A percentile compares a stretch with the other conserved stretches of the same genome.
phyloP scores from a whole-genome alignment of 2,329 filamentous ascomycete genomes.

The Scedosporium dehoogii region DNA sequence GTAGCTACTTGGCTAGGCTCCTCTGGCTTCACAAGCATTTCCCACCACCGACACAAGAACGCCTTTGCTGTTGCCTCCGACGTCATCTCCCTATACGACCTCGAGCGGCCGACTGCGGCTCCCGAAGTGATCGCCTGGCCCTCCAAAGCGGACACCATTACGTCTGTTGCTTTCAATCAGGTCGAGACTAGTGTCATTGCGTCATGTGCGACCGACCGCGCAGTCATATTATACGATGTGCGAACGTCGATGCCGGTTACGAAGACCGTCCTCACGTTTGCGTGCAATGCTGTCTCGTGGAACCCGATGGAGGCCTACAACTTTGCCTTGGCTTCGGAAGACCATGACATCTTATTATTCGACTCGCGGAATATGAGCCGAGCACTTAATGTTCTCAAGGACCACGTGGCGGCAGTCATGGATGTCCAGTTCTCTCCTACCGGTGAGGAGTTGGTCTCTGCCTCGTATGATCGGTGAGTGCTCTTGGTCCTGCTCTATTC shows the following conservation, averaged over 20 bases:
- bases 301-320: slow-evolving; percentile 98
- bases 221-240: slow-evolving; percentile 83
- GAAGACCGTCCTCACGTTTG: slow-evolving; percentile 71
- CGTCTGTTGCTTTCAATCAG: slow-evolving; percentile 79
- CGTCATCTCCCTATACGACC: slow-evolving; percentile 79
- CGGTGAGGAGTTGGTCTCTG: slow-evolving; percentile 84
- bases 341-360: slow-evolving; percentile 82
- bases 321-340: slow-evolving; percentile 85
- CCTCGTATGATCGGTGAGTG: slow-evolving; percentile 42
- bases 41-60: slow-evolving; percentile 69
- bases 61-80: slow-evolving; percentile 72
- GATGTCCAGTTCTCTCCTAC: slow-evolving; percentile 93
- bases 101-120: slow-evolving; percentile 69
- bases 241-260: slow-evolving; percentile 75
- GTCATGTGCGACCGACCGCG: slow-evolving; percentile 75
- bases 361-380: slow-evolving; percentile 87
- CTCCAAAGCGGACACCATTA: slow-evolving; percentile 83
- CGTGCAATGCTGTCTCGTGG: slow-evolving; percentile 78
- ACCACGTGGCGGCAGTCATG: slow-evolving; percentile 87
- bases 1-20: slow-evolving; percentile 76
- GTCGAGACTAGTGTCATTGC: slow-evolving; percentile 86
- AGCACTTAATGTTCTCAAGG: slow-evolving; percentile 80
- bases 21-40: slow-evolving; percentile 72
- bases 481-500: background rate
- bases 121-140: slow-evolving; percentile 82